These are phyloP conservation scores for Capronia americana DNA, from an alignment of 2,329 filamentous ascomycete species.

Conservation along the genomic window DNA sequence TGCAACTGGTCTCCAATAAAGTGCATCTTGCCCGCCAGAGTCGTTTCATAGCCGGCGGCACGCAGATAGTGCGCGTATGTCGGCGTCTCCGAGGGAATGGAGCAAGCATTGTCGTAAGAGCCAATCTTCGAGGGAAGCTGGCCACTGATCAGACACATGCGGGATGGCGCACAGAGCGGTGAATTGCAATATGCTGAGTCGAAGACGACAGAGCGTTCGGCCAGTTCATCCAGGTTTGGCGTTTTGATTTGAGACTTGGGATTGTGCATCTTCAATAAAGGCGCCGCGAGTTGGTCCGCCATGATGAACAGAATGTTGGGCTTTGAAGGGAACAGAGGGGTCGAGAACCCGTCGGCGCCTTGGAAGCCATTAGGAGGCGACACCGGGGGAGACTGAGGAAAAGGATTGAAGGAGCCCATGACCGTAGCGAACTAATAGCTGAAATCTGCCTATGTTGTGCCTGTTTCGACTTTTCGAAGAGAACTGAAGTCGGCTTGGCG, in stretches of 20 bases:
- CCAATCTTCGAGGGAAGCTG: constrained; percentile 90
- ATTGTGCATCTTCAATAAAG: constrained; percentile 91
- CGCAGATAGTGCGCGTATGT: constrained; percentile 94
- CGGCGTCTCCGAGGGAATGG: constrained; percentile 81
- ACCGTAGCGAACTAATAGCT: constrained; percentile 4
- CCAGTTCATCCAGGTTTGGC: constrained; percentile 83
- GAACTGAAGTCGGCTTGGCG: background rate
- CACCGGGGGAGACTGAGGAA: constrained; percentile 37
- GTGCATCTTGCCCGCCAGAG: constrained; percentile 94
- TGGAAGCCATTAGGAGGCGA: constrained; percentile 40
- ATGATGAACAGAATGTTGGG: constrained; percentile 93
- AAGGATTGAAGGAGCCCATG: constrained; percentile 37
- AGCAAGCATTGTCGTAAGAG: constrained; percentile 88
- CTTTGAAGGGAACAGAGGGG: constrained; percentile 46
- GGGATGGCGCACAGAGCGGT: constrained; percentile 87
- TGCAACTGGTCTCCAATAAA: constrained; percentile 95
- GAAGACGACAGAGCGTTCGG: constrained; percentile 83
- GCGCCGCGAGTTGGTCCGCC: constrained; percentile 93
- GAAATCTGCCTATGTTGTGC: background rate
- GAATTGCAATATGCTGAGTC: constrained; percentile 94
- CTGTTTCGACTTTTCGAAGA: background rate
- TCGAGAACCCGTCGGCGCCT: constrained; percentile 38
- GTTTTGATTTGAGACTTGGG: constrained; percentile 87
- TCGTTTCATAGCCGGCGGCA: constrained; percentile 84
- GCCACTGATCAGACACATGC: constrained; percentile 93